Evolutionary conservation across 805 yeast genomes (phyloP), one percentile per base, ranked within the genome.

Genomic region (Kodamaea leandrae): DNA sequence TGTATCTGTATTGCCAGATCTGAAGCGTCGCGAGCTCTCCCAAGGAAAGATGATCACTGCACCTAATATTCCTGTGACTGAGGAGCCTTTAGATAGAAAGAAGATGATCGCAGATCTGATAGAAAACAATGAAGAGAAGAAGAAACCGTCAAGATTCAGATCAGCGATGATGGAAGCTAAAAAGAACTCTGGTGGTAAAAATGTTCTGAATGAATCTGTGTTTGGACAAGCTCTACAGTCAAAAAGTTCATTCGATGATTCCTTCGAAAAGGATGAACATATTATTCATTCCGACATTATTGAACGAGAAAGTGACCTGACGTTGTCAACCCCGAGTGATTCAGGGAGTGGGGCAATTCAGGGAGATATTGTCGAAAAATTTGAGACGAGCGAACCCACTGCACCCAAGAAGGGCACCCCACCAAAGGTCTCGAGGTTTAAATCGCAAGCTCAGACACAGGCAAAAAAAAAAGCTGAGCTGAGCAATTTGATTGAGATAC

Each of bases 71-170:
- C 21, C 19, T 7, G 14, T 34, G 18, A 26, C 25, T 3, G 36
- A 27, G 27, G 47, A 47, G 14, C 36, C 47, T 6, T 27, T 51
- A 4, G 47, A 51, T 26, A 36, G 57, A 23, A 39, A 36, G 9
- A 13, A 32, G 8, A 34, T 46, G 3, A 34, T 53, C n/a, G 42
- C 30, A 8, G 42, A 48, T 17, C 49, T 52, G 12, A 50, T 53
- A 15, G 7, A 16, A 12, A 38, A 28, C 9, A 21, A 14, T 9
- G 35, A 21, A 18, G n/a, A 24, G 4, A 34, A 33, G 2, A 36
- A 24, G 6, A 44, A 44, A 13, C 20, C 36, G 7, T 44, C 47
- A 6, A 33, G 30, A 9, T 44, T 41, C 26, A 42, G 38, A 26
- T 38, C 16, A 27, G 18, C 34, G 12, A 34, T 15, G 21, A 30